These are phyloP conservation scores for Aspergillus sclerotioniger DNA, from an alignment of 495 filamentous ascomycete species.

Conservation along the genomic window DNA sequence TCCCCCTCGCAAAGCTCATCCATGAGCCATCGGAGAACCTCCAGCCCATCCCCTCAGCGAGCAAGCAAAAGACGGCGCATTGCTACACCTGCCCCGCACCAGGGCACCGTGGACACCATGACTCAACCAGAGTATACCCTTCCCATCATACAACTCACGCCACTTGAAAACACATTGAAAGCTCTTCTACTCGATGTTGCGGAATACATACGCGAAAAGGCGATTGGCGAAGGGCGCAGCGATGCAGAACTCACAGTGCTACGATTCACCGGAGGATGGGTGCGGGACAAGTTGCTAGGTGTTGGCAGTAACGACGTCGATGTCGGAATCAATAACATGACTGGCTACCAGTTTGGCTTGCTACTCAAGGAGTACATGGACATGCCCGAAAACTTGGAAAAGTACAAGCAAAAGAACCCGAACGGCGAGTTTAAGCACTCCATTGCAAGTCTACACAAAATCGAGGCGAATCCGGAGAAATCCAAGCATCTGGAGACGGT, in stretches of 20 bases:
- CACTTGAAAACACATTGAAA: conserved; percentile 65
- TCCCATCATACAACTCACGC: conserved; percentile 57
- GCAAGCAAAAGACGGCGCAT: conserved; percentile 36
- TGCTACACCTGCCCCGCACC: conserved; percentile 19
- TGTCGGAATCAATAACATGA: conserved; percentile 92
- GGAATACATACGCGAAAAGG: conserved; percentile 59
- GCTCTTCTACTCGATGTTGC: conserved; percentile 73
- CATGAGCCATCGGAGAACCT: conserved; percentile 31
- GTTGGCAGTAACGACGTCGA: conserved; percentile 87
- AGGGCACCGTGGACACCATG: conserved; percentile 23
- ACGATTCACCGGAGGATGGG: conserved; percentile 97
- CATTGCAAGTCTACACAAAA: conserved; percentile 62
- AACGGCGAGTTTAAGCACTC: conserved; percentile 33
- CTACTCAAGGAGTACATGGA: conserved; percentile 62
- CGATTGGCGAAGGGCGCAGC: conserved; percentile 36
- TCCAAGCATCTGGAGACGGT: conserved; percentile 96
- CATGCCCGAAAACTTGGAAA: conserved; percentile 49
- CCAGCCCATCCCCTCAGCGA: conserved; percentile 22
- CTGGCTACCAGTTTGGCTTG: conserved; percentile 74
- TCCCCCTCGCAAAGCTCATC: conserved; percentile 7
- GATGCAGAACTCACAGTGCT: conserved; percentile 42
- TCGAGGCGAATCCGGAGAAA: conserved; percentile 91
- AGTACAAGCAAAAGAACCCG: conserved; percentile 41
- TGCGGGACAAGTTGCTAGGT: conserved; percentile 90
- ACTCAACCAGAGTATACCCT: conserved; percentile 15